Conservation (phyloP, 768 basidiomycete genomes). For the Arthromyces matolae region DNA sequence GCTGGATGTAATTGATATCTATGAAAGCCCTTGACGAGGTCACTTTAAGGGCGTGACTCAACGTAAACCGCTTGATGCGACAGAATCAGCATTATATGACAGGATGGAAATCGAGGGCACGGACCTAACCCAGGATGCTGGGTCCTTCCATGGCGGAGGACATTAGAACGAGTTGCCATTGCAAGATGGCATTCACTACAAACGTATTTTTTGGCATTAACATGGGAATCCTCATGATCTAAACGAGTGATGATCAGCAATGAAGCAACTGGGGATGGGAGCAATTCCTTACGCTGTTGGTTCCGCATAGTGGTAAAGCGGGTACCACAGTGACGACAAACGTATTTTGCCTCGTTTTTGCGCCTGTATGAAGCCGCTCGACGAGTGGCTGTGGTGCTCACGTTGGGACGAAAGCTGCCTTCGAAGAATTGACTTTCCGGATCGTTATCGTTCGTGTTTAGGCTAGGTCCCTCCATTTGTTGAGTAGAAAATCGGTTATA, state of each 20-base stretch:
- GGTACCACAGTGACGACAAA: neutral
- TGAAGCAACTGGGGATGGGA: neutral
- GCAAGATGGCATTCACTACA: constrained; percentile 9
- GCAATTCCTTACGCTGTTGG: neutral
- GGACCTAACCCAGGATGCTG: constrained; percentile 8
- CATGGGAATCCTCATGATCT: constrained; percentile 18
- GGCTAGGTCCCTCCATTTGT: neutral
- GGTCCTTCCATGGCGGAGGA: constrained; percentile 6
- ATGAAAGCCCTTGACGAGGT: too few relatives aligned
- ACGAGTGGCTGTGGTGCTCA: neutral
- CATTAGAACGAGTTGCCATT: constrained; percentile 13
- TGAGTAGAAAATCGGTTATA: neutral
- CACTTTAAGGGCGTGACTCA: too few relatives aligned
- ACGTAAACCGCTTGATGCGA: neutral
- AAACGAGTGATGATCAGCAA: neutral
- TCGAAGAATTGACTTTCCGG: neutral
- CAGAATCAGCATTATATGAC: neutral
- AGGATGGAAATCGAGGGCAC: neutral
- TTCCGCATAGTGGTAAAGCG: constrained; percentile 9
- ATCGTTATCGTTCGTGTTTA: neutral
- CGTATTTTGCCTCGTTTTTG: constrained; percentile 1
- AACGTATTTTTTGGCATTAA: constrained; percentile 6
- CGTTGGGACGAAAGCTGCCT: neutral
- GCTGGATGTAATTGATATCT: neutral
- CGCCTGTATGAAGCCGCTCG: constrained; percentile 5